phyloP scores from a whole-genome alignment of 1,284 basidiomycete species.

The Rhizoctonia solani region DNA sequence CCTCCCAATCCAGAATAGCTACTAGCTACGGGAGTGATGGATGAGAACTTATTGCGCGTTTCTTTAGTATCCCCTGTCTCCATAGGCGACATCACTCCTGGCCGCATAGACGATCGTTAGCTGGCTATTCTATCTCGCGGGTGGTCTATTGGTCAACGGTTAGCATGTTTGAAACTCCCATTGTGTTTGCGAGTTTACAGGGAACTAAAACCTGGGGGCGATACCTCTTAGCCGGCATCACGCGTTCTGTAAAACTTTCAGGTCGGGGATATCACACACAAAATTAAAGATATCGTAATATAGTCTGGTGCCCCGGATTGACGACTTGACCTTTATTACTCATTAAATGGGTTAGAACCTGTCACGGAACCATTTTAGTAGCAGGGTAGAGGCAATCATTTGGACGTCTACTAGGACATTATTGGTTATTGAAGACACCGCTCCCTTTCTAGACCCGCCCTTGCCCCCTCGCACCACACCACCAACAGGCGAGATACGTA shows the following conservation, averaged over 20 bases:
- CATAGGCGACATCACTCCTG: background rate
- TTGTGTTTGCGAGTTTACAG: background rate
- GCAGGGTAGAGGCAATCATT: background rate
- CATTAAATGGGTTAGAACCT: background rate
- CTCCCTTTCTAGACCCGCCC: too few relatives aligned
- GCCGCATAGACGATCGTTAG: background rate
- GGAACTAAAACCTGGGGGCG: background rate
- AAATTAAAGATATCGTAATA: background rate
- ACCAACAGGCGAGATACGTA: too few relatives aligned
- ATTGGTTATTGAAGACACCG: background rate
- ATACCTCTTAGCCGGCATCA: background rate
- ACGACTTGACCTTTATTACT: background rate
- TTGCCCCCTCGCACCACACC: too few relatives aligned
- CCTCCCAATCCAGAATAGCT: too few relatives aligned
- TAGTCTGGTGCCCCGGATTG: background rate
- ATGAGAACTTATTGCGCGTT: background rate
- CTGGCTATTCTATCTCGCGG: background rate
- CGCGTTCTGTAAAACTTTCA: background rate
- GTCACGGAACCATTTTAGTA: slow-evolving; percentile 4
- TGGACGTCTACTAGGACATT: background rate
- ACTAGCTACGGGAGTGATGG: too few relatives aligned
- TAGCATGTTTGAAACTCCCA: background rate
- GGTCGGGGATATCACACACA: background rate
- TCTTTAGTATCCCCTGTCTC: background rate
- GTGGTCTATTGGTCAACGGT: background rate